These are phyloP conservation scores for Leccinum arenicola DNA, from an alignment of 768 basidiomycete genomes.

Conservation along the genomic window DNA sequence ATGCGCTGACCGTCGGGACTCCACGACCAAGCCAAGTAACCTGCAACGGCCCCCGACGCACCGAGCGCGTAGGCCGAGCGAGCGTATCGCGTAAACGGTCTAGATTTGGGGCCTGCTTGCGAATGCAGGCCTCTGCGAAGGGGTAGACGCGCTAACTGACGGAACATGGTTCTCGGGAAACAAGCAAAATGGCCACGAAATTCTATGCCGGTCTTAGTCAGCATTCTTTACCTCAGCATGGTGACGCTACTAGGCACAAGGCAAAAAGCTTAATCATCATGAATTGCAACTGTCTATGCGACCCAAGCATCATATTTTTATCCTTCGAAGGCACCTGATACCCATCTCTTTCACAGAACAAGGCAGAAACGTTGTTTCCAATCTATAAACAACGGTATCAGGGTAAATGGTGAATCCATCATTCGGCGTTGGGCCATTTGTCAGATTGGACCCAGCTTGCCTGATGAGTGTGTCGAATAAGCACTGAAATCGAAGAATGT, in stretches of 20 bases:
- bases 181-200: slow-evolving; percentile 14
- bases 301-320: too few relatives aligned
- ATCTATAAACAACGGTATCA: not conserved
- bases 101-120: slow-evolving; percentile 22
- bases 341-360: not conserved
- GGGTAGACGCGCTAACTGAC: slow-evolving; percentile 50
- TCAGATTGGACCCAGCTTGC: not conserved
- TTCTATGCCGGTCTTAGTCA: slow-evolving; percentile 26
- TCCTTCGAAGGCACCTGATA: too few relatives aligned
- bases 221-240: slow-evolving; percentile 18
- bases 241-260: not conserved
- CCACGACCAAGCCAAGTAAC: slow-evolving; percentile 50
- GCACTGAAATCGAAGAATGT: not conserved
- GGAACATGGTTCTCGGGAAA: slow-evolving; percentile 43
- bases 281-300: too few relatives aligned
- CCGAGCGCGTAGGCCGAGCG: slow-evolving; percentile 37
- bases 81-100: slow-evolving; percentile 24
- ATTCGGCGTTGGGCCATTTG: not conserved
- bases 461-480: not conserved
- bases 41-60: slow-evolving; percentile 42
- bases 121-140: slow-evolving; percentile 55
- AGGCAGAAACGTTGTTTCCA: not conserved
- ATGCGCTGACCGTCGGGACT: slow-evolving; percentile 40
- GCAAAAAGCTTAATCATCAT: too few relatives aligned
- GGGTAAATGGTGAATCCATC: not conserved